Base-by-base conservation (phyloP, 2,329 filamentous ascomycete species). In the Epichloe amarillans region DNA sequence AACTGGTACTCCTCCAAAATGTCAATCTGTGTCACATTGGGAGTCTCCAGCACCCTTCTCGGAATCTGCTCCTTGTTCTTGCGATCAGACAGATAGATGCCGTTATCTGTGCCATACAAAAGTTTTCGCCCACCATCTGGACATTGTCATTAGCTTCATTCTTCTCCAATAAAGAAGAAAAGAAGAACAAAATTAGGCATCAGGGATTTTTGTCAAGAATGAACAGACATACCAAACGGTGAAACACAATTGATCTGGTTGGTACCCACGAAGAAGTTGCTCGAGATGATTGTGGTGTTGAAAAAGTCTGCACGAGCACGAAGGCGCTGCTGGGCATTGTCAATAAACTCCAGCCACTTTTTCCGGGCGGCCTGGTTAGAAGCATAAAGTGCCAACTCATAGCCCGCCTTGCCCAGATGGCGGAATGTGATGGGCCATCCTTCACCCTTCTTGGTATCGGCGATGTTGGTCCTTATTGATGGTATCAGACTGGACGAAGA, bases 321-420 rank as follows among this genome's bases (percentile, higher is more conserved):
- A 52, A 98, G 75, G 55, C 86, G 86, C 60, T 87, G 82, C 66
- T 98, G 94, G 57, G 95, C 89, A 47, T 82, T 78, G 61, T 95
- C 88, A 60, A 98, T 96, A 62, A 88, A 84, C 69, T 98, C 90
- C 64, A 98, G 88, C 84, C 93, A 98, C 69, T 97, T 98, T 66
- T 91, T 88, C 52, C 93, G 80, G 26, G 88, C 87, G 8, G 88
- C 85, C 58, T 88, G 84, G 53, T 88, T 94, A 10, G 84, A 82
- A 45, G 89, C 91, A 66, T 85, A 97, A 4, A 98, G 75, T 3
- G 90, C 93, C 60, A 89, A 73, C 64, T 96, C 91, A 63, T 96
- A 98, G 35, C 91, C 93, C 50, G 89, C 90, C 68, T 95, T 96
- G 46, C 93, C 93, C 53, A 98, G 77, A 73, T 96, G 89, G 58